Evolutionary conservation across 495 filamentous ascomycete species (phyloP), one percentile per base, ranked within the genome.

Genomic region (Zalerion maritima): DNA sequence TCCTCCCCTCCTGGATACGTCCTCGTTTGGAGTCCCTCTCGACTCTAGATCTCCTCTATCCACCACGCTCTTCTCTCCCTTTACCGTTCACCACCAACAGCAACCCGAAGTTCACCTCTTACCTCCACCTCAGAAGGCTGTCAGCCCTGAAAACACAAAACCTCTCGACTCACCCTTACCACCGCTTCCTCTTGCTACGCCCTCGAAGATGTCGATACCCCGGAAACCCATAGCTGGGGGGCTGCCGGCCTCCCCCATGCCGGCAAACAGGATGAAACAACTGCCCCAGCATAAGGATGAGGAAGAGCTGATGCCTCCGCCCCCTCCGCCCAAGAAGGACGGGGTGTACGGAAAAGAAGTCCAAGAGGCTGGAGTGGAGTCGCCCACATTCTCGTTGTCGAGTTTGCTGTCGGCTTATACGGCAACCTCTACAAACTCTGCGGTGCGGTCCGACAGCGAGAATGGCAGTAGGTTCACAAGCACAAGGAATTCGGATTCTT

Each of bases 331-430:
- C n/a, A n/a, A n/a, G n/a, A n/a, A n/a, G n/a, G n/a, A n/a, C 29
- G 11, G 36, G 28, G 0, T 27, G 20, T 18, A 25, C 13, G 24
- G 6, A 21, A 14, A 8, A n/a, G 11, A 36, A 42, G 21, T 31
- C 43, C 3, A 41, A 49, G 29, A 40, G 38, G 24, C 33, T 41
- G 39, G 43, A 38, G 30, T 35, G 46, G n/a, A n/a, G n/a, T n/a
- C n/a, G n/a, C n/a, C n/a, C 9, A 29, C 43, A n/a, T 43, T 40
- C 24, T 65, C 60, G n/a, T 40, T 63, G 35, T 60, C 52, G 6
- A 62, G 58, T 36, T 29, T 65, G 3, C 25, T 63, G 14, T 61
- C 54, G 12, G 60, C 60, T 5, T 62, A 65, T 41, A 55, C 57
- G 18, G 41, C 53, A 31, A 49, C 47, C 28, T 51, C 55, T 7